Conservation (phyloP, 2,329 filamentous ascomycete genomes). For the Sordariomycetes sp. region DNA sequence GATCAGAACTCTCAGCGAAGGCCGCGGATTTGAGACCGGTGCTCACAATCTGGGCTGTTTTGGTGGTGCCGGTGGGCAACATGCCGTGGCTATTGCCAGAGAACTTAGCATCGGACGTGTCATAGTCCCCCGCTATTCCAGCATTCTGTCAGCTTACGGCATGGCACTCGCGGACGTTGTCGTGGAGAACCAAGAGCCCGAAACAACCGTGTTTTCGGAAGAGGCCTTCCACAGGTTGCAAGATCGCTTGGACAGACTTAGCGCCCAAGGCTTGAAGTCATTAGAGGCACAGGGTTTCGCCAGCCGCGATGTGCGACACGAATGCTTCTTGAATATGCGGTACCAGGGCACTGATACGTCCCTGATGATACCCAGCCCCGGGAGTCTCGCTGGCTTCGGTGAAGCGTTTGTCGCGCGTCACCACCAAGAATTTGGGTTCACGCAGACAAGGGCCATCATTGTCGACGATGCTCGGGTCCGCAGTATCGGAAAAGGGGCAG, state of each 20-base stretch:
- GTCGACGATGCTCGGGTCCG: constrained; percentile 33
- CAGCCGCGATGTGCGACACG: too few species aligned
- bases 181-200: constrained; percentile 19
- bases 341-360: constrained; percentile 32
- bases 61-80: constrained; percentile 14
- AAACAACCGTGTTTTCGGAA: constrained; percentile 10
- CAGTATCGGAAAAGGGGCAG: constrained; percentile 39
- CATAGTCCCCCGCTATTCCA: constrained; percentile 21
- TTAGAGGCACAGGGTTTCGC: too few species aligned
- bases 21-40: constrained; percentile 13
- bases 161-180: constrained; percentile 22
- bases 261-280: neutral
- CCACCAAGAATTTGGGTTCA: constrained; percentile 30
- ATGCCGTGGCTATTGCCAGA: constrained; percentile 19
- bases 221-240: constrained; percentile 3
- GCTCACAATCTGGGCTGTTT: constrained; percentile 16
- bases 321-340: constrained; percentile 31
- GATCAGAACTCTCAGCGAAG: constrained; percentile 32
- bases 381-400: constrained; percentile 16
- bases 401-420: constrained; percentile 23
- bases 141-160: constrained; percentile 23
- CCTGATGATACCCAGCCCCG: constrained; percentile 21
- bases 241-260: constrained; percentile 1
- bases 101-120: constrained; percentile 18
- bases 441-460: constrained; percentile 30